Evolutionary conservation across 1,284 basidiomycete genomes (phyloP), one percentile per base, ranked within the genome.

Genomic region (Peniophora sp.): DNA sequence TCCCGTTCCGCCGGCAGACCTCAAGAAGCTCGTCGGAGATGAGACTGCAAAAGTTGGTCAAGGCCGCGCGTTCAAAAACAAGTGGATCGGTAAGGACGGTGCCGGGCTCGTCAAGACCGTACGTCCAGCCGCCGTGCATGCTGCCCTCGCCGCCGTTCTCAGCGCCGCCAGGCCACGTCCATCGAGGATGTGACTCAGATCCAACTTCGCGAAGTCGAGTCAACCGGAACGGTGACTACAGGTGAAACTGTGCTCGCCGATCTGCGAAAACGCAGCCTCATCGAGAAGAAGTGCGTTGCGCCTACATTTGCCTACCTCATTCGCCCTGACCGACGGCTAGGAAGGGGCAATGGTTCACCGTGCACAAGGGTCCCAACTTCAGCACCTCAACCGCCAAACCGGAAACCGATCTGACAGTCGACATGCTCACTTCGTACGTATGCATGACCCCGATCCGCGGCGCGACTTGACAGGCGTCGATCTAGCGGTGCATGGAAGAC

Each of bases 361-460:
- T 97, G 20, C 69, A 75, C 24, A 97, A 97, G 68, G 97, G 97
- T 1, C 60, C 83, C 2, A 77, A 85, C 52, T 99, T 98, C 74
- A 90, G 91, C 63, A 92, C 91, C 3, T 93, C 91, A 16, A 89
- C 90, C n/a, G 85, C 88, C 51, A 97, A 97, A 70, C 88, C 87
- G n/a, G 96, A 99, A 69, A 99, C 97, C 11, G 97, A 99, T 71
- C 74, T 99, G 49, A 98, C 96, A 0, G 89, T 82, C 8, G 97
- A 99, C 55, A 96, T 99, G 90, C 75, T 99, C 45, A 78, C 85
- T 56, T 89, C 88, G 93, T 94, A 61, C 65, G 59, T 59, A 24
- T n/a, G n/a, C 45, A 16, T 47, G 24, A 36, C 46, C 32, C 27
- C 14, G 38, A 20, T 41, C 38, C n/a, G n/a, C n/a, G n/a, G n/a